phyloP scores from a whole-genome alignment of 495 filamentous ascomycete genomes.

The Lichenothelia convexa region DNA sequence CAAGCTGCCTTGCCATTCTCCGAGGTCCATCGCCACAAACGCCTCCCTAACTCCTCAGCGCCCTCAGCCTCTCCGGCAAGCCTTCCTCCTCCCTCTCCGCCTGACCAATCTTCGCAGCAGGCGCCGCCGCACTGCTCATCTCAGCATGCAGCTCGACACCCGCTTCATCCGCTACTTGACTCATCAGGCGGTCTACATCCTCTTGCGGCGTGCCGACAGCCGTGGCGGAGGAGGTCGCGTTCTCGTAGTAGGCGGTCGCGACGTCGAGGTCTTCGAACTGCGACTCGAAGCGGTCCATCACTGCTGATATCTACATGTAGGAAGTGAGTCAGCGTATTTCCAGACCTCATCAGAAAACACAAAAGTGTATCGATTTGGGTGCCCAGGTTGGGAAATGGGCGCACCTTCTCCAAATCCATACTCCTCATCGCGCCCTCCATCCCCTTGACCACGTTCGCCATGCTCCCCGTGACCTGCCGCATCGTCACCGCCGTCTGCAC shows the following conservation, averaged over 20 bases:
- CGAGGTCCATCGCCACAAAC: too few relatives aligned
- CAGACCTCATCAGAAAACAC: neutral
- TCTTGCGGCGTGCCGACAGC: slow-evolving; percentile 64
- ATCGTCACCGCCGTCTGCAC: slow-evolving; percentile 52
- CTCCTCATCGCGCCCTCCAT: slow-evolving; percentile 48
- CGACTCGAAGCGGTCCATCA: slow-evolving; percentile 62
- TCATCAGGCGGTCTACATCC: slow-evolving; percentile 63
- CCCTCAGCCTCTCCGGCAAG: slow-evolving; percentile 28
- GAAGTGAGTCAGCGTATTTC: slow-evolving; percentile 1
- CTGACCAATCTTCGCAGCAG: slow-evolving; percentile 18
- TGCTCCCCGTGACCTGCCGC: slow-evolving; percentile 42
- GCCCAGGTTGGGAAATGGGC: too few relatives aligned
- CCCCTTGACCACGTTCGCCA: slow-evolving; percentile 44
- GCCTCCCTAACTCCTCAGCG: slow-evolving; percentile 31
- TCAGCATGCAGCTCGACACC: slow-evolving; percentile 56
- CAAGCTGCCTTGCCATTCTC: too few relatives aligned
- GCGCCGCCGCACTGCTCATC: slow-evolving; percentile 33
- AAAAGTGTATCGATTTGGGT: too few relatives aligned
- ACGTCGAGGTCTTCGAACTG: slow-evolving; percentile 79
- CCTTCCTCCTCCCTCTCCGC: slow-evolving; percentile 29
- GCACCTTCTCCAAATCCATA: slow-evolving; percentile 52
- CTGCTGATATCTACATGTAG: slow-evolving; percentile 29
- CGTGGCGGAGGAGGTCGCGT: slow-evolving; percentile 56
- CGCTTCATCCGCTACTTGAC: slow-evolving; percentile 66
- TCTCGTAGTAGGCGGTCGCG: slow-evolving; percentile 65